These are phyloP conservation scores for Paramecium bursaria DNA, from an alignment of 73 alveolate species.

Conservation along the genomic window DNA sequence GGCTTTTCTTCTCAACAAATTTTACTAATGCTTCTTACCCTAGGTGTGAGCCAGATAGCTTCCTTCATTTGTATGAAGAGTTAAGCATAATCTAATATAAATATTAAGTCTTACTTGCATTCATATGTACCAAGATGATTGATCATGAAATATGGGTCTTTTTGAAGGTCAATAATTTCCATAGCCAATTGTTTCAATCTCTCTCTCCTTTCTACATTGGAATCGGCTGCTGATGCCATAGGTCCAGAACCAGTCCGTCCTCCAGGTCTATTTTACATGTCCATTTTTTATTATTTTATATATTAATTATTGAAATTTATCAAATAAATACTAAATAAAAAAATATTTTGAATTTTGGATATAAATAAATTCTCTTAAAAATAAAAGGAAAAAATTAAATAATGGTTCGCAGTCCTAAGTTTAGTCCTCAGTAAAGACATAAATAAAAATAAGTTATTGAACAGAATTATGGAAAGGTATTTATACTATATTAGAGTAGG, in stretches of 20 bases:
- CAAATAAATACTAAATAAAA: no score
- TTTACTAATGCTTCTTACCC: slow-evolving; percentile 99
- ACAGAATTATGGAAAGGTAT: no score
- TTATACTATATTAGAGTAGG: no score
- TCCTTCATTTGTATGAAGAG: slow-evolving; percentile 99
- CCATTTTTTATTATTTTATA: slow-evolving; percentile 73
- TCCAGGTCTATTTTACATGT: slow-evolving; percentile 91
- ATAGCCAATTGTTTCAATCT: slow-evolving; percentile 94
- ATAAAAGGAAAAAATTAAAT: no score
- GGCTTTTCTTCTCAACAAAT: slow-evolving; percentile 90
- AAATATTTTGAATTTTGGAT: no score
- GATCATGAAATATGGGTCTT: slow-evolving; percentile 98
- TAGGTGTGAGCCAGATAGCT: slow-evolving; percentile 98
- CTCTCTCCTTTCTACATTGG: slow-evolving; percentile 94
- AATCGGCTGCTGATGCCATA: slow-evolving; percentile 83
- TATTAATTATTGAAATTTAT: slow-evolving; percentile 5
- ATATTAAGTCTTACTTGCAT: slow-evolving; percentile 78
- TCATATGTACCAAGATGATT: slow-evolving; percentile 99
- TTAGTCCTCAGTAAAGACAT: no score
- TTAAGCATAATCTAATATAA: slow-evolving; percentile 91
- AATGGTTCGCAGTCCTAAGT: no score
- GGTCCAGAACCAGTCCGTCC: slow-evolving; percentile 94
- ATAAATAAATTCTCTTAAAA: no score
- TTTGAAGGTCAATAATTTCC: slow-evolving; percentile 97
- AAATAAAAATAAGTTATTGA: no score